Evolutionary conservation across 2,329 filamentous ascomycete genomes (phyloP), one percentile per base, ranked within the genome.

Genomic region (Botrytis galanthina): DNA sequence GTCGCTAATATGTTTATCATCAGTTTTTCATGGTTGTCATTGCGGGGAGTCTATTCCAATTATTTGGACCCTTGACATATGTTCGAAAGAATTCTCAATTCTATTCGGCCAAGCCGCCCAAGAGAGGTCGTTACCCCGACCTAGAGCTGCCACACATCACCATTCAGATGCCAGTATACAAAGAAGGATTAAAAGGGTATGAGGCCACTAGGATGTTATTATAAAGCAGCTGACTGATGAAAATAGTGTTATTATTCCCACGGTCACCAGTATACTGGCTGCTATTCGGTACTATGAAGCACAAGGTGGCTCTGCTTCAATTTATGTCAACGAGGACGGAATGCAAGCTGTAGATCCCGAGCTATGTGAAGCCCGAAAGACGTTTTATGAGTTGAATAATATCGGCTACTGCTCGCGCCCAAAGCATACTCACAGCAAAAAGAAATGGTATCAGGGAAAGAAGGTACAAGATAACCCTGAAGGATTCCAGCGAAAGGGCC

Each of bases 281-380:
- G 87, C 87, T 29, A 89, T 89, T 74, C 86, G 85, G 54, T 86
- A 87, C 32, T 90, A 89, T 75, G 87, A 89, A 77, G 81, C 86
- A 77, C 85, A 87, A 77, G 90, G 90, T 32, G 90, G 90, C 18
- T 87, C 89, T 1, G 90, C 90, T 46, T 90, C 87, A 78, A 90
- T 92, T 75, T 90, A 91, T 78, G 82, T 92, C 79, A 92, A 92
- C 76, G 90, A 92, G 73, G 90, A 92, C 75, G 90, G 90, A 75
- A 88, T 91, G 86, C 89, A 91, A 79, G 81, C 89, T 48, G 83
- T 78, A 7, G 66, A 61, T 22, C 64, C 68, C 3, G 77, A 78
- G 32, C 26, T 77, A 44, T 74, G 76, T n/a, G 75, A 78, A 37
- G 84, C 83, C 5, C 84, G 87, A 35, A 84, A 84, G n/a, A 85